Evolutionary conservation across 225 moss, liverwort and hornwort species (phyloP), one percentile per base, ranked within the genome.

Genomic region (Antitrichia curtipendula): DNA sequence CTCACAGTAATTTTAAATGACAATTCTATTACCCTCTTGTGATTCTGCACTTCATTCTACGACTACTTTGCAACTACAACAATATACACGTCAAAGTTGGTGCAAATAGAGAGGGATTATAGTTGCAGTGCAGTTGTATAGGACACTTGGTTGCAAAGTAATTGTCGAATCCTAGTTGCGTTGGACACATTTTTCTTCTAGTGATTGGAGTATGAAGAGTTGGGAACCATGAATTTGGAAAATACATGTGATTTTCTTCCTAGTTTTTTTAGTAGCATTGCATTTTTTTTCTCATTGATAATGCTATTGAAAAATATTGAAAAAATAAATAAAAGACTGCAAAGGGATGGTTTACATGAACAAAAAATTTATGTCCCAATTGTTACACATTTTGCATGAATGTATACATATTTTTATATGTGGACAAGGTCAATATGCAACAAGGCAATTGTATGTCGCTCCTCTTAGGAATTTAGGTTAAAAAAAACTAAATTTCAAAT

Each of bases 211-310:
- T 73, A 29, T 73, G 1, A 47, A 47, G 29, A 73, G 7, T 73
- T 73, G 2, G 10, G 0, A 73, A 10, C 18, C 6, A 29, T 1
- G 0, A 18, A 29, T 47, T 10, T 0, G 0, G 0, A 73, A 11
- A 47, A 18, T 5, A 29, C 4, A 7, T 8, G 5, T 2, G 4
- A 17, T 47, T 11, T 29, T 47, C 31, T 73, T 47, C 14, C 19
- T 73, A 47, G 7, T 29, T 73, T 73, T 4, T 10, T 4, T 4
- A 19, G 31, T 47, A 3, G 28, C 2, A 45, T 45, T 49, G 31
- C 0, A 19, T 19, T 49, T 74, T 18, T 17, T 18, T 72, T 2
- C 47, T 29, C 47, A 31, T 73, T 29, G 19, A 47, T 29, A 7
- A 73, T 73, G 10, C 29, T 29, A 45, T 47, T 47, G 16, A 47